These are phyloP conservation scores for Heterobasidion irregulare DNA, from an alignment of 1,284 basidiomycete species.

Conservation along the genomic window DNA sequence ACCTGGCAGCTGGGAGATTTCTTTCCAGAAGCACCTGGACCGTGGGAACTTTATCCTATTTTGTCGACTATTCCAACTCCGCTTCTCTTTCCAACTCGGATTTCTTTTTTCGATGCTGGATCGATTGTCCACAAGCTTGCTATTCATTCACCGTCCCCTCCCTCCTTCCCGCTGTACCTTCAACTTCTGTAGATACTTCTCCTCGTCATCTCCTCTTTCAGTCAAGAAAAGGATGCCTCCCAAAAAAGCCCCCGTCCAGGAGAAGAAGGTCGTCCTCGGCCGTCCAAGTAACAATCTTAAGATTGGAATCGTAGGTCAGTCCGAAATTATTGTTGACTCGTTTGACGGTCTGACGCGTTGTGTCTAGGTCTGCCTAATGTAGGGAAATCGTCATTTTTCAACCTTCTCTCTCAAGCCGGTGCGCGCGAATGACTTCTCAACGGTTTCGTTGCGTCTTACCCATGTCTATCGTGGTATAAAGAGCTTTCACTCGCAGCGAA, in stretches of 20 bases:
- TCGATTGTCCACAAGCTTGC: constrained; percentile 21
- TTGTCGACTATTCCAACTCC: neutral
- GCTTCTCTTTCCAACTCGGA: neutral
- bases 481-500: constrained; percentile 98
- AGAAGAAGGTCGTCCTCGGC: constrained; percentile 84
- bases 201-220: constrained; percentile 11
- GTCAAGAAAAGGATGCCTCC: constrained; percentile 73
- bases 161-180: constrained; percentile 5
- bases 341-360: constrained; percentile 8
- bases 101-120: constrained; percentile 19
- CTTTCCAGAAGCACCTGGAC: neutral
- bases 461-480: constrained; percentile 20
- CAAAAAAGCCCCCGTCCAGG: constrained; percentile 65
- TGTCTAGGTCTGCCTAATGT: constrained; percentile 81
- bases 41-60: constrained; percentile 2
- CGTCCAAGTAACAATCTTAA: constrained; percentile 90
- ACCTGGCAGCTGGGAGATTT: no score
- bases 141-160: constrained; percentile 4
- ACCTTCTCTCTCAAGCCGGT: constrained; percentile 90
- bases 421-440: constrained; percentile 10
- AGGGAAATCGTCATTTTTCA: constrained; percentile 93
- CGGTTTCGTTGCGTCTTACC: no score
- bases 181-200: constrained; percentile 15
- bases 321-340: neutral
- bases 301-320: constrained; percentile 94